Base-by-base conservation (phyloP, 805 yeast species). In the Saccharomycopsis vini region DNA sequence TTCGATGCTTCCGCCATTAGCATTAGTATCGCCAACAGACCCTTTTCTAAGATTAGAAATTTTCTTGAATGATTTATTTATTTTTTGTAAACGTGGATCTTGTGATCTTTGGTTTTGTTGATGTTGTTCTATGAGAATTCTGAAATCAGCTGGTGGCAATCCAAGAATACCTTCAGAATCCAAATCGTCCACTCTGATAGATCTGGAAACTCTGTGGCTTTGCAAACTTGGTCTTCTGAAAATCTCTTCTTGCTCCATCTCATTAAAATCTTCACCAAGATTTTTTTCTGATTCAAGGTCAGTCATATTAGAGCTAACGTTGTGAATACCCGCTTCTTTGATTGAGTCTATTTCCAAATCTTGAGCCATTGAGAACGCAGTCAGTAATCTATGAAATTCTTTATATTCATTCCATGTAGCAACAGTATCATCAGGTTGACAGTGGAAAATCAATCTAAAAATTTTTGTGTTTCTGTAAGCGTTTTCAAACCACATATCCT, bases 401-500 rank as follows among this genome's bases (percentile, higher is more conserved):
- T 85, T 89, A 60, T 87, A 92, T 45, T 87, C 95, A 45, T 73
- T 73, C 99, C 99, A 92, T 0, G 88, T 73, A 20, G 70, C 70
- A n/a, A 90, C 97, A 5, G 76, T 69, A 59, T 90, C 87, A 61
- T 92, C 98, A 0, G 99, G 99, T 58, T 94, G 98, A 50, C 86
- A 78, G 51, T 89, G 89, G 71, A 92, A 92, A 1, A 92, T 84
- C 60, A 81, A 68, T 49, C 96, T 71, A 64, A 75, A 92, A 1
- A 94, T 65, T 47, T 75, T 69, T 0, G 97, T 87, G 56, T 92
- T 92, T 54, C 89, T 71, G 42, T 81, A 66, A 0, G 98, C 97
- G 54, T 75, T 77, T 4, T 80, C 80, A 58, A 71, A 74, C 96
- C 96, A 90, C 5, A 80, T 59, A 53, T 87, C 96, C 53, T 84